These are phyloP conservation scores for Uncinocarpus reesii DNA, from an alignment of 2,329 filamentous ascomycete species.

Conservation along the genomic window DNA sequence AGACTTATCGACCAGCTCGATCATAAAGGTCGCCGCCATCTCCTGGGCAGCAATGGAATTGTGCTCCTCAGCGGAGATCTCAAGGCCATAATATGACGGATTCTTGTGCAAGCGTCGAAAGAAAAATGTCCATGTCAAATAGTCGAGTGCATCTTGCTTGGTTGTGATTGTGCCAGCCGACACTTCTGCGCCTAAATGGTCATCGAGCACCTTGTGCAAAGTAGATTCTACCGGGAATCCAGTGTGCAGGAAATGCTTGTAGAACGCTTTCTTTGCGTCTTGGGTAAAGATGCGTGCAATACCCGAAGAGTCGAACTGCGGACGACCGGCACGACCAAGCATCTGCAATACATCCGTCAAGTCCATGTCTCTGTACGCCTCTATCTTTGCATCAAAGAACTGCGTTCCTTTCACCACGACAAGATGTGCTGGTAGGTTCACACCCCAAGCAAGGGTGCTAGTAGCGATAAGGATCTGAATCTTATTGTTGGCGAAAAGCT, in stretches of 20 bases:
- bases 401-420: conserved; percentile 98
- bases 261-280: conserved; percentile 96
- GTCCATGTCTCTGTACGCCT: conserved; percentile 98
- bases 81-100: conserved; percentile 91
- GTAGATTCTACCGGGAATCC: conserved; percentile 97
- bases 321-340: conserved; percentile 87
- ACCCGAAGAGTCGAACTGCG: conserved; percentile 91
- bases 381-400: conserved; percentile 94
- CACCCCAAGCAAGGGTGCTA: conserved; percentile 93
- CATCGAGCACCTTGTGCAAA: conserved; percentile 89
- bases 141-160: conserved; percentile 95
- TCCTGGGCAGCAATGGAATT: conserved; percentile 77
- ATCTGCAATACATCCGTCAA: conserved; percentile 96
- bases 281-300: conserved; percentile 97
- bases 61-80: conserved; percentile 86
- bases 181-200: conserved; percentile 90
- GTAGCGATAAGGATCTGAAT: conserved; percentile 95
- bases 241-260: conserved; percentile 97
- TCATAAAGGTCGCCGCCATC: conserved; percentile 87
- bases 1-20: conserved; percentile 80
- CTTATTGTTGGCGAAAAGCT: conserved; percentile 94
- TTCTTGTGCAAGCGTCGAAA: conserved; percentile 97
- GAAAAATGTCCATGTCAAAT: conserved; percentile 99
- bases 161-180: conserved; percentile 85
- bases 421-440: conserved; percentile 91